Evolutionary conservation across 108 stramenopile species (phyloP).

Genomic region (Seminavis robusta): DNA sequence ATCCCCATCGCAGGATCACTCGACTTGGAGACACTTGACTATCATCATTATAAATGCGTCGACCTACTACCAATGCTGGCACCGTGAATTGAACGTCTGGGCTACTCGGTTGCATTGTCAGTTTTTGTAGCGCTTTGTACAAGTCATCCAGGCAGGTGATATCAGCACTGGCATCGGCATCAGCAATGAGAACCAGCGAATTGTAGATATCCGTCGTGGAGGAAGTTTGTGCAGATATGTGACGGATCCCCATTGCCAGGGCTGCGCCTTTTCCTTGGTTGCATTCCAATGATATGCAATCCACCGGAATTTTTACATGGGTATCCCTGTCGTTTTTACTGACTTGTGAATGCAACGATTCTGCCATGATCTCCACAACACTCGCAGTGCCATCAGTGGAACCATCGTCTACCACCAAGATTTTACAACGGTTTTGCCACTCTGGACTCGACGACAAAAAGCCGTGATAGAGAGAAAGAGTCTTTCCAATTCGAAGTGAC

Average conservation of each 20-base stretch:
- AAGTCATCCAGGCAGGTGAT: constrained; percentile 37
- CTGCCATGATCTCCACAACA: constrained; percentile 12
- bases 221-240: constrained; percentile 5
- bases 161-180: constrained; percentile 83
- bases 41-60: constrained; percentile 37
- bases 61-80: constrained; percentile 40
- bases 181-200: constrained; percentile 47
- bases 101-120: no score
- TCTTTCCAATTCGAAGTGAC: constrained; percentile 53
- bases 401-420: constrained; percentile 73
- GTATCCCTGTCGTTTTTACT: constrained; percentile 2
- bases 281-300: constrained; percentile 37
- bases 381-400: constrained; percentile 60
- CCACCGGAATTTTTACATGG: constrained; percentile 24
- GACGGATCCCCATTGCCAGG: constrained; percentile 49
- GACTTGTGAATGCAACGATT: neutral
- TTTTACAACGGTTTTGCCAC: constrained; percentile 11
- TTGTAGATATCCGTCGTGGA: constrained; percentile 4
- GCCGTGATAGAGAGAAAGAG: constrained; percentile 43
- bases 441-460: constrained; percentile 24
- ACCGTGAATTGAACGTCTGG: no score
- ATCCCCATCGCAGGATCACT: constrained; percentile 46
- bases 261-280: constrained; percentile 83
- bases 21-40: constrained; percentile 12
- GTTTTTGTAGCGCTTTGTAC: constrained; percentile 1